These are phyloP conservation scores for Byssochlamys sp. DNA, from an alignment of 2,329 filamentous ascomycete genomes.

Conservation along the genomic window DNA sequence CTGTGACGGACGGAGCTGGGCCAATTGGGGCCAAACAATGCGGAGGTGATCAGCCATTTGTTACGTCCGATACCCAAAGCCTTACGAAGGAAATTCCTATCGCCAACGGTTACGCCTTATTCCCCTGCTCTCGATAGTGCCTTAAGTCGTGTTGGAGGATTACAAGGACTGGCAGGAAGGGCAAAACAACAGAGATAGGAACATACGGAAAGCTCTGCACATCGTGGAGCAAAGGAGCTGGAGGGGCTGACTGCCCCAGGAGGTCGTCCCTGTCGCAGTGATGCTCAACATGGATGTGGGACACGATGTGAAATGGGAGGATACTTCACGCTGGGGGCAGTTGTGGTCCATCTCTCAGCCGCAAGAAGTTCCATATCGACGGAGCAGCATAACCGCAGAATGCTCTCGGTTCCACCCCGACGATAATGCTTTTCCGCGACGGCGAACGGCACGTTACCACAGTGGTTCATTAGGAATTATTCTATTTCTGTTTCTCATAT, in stretches of 20 bases:
- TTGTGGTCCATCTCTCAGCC: neutral
- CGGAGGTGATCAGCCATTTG: neutral
- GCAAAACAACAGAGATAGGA: neutral
- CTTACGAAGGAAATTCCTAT: neutral
- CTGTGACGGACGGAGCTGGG: neutral
- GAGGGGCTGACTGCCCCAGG: constrained; percentile 34
- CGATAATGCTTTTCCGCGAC: constrained; percentile 14
- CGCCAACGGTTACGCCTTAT: neutral
- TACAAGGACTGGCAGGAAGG: neutral
- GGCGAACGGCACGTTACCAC: constrained; percentile 5
- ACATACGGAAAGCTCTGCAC: constrained; percentile 5
- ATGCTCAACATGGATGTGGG: constrained; percentile 23
- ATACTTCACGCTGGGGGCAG: constrained; percentile 4
- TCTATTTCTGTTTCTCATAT: constrained; percentile 11
- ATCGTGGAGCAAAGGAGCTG: constrained; percentile 28
- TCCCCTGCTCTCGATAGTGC: neutral
- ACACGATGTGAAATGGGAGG: constrained; percentile 14
- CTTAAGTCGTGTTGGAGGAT: neutral
- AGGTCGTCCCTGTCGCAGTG: constrained; percentile 27
- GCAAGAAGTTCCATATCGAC: neutral
- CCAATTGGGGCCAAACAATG: neutral
- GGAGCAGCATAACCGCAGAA: neutral
- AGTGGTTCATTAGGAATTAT: neutral
- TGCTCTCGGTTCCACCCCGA: neutral
- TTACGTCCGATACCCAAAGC: neutral